Evolutionary conservation across 2,329 filamentous ascomycete genomes (phyloP), one percentile per base, ranked within the genome.

Genomic region (Sporothrix globosa): DNA sequence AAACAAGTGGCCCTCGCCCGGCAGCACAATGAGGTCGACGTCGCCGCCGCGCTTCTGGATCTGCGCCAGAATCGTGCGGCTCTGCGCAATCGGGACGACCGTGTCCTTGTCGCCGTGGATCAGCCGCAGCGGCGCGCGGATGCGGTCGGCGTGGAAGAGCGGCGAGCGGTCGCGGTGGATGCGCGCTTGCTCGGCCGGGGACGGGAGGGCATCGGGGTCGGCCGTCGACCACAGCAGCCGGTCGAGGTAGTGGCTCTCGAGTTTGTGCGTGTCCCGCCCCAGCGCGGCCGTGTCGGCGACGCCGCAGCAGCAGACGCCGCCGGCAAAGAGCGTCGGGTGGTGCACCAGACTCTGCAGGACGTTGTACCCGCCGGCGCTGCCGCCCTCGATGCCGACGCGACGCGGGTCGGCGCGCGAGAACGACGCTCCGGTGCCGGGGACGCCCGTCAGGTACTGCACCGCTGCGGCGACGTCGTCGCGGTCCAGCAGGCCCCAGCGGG

Each of bases 21-120:
- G 77, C 44, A 83, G 82, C 39, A 84, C 78, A 19, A 86, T 78
- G 3, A 87, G 76, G 70, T 81, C 79, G 4, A 86, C 83, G 34
- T 83, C 77, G 0, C 81, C 79, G 0, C 82, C 83, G 1, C 77
- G 79, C 11, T 76, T 74, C 67, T 76, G 76, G 27, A 87, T 79
- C n/a, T 80, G 80, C 53, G 78, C 76, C 11, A 84, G 82, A 76
- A 90, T 86, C 68, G 84, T 81, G 44, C 81, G 78, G 2, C 85
- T 85, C 75, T 90, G 88, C 19, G 82, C 80, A n/a, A 85, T 76
- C 0, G 87, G 87, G 19, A 89, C 88, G 1, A 90, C 82, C 53
- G 82, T 83, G 74, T 90, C 88, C 4, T 78, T 78, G 2, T 80
- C 81, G 0, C 87, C 88, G 27, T 88, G 85, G 5, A 90, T 73